Conservation (phyloP, 2,329 filamentous ascomycete species). For the Pseudopyrenochaeta lycopersici region DNA sequence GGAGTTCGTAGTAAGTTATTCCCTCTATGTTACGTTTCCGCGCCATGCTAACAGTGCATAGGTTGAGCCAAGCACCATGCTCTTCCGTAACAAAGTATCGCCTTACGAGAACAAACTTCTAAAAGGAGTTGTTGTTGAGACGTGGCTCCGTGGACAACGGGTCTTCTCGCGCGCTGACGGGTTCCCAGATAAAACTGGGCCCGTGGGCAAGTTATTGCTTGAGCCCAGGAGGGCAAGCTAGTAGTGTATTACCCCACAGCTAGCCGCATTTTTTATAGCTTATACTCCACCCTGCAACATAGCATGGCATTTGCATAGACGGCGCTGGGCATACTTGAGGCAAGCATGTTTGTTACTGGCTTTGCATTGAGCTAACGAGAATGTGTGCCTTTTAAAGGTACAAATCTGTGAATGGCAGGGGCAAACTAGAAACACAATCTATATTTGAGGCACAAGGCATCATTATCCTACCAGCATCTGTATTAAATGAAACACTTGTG, state of each 20-base stretch:
- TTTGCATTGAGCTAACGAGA: too few species aligned
- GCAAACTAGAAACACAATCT: too few species aligned
- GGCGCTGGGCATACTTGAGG: too few species aligned
- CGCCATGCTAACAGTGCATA: constrained; percentile 1
- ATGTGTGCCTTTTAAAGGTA: too few species aligned
- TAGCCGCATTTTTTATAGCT: neutral
- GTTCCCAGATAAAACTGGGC: constrained; percentile 67
- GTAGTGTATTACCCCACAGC: neutral
- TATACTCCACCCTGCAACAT: too few species aligned
- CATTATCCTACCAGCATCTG: too few species aligned
- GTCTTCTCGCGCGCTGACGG: constrained; percentile 75
- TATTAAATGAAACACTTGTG: too few species aligned
- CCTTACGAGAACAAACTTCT: constrained; percentile 87
- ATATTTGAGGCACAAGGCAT: too few species aligned
- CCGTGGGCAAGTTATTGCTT: constrained; percentile 60
- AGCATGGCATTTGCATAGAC: too few species aligned
- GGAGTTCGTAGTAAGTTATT: constrained; percentile 72
- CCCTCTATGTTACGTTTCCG: neutral
- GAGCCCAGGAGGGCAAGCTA: constrained; percentile 53
- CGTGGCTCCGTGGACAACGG: constrained; percentile 80
- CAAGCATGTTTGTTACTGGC: too few species aligned
- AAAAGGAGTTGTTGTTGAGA: constrained; percentile 81
- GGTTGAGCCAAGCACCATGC: constrained; percentile 76
- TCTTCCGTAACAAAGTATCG: constrained; percentile 92
- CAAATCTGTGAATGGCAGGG: too few species aligned